Evolutionary conservation across 2,329 filamentous ascomycete species (phyloP), one percentile per base, ranked within the genome.

Genomic region (Alternaria brassicicola): DNA sequence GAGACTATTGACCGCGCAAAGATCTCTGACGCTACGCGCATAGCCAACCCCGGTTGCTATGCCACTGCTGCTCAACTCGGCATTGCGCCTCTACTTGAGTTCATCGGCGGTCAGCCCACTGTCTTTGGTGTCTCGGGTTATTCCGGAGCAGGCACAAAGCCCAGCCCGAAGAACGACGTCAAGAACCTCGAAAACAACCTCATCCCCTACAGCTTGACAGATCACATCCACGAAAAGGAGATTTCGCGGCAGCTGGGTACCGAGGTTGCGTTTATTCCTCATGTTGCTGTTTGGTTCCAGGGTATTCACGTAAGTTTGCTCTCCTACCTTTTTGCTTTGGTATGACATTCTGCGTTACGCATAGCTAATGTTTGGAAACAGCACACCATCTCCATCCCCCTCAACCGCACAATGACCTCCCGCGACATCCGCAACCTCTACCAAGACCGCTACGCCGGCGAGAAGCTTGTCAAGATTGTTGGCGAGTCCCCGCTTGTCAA

Each of bases 281-380:
- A 98, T 77, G 93, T 97, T 23, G 92, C 93, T n/a, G 88, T 90
- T 13, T 98, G 93, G 94, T 98, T 98, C 86, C 90, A 96, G 74
- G 94, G 94, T 64, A 98, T 98, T 68, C 88, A 92, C 75, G 82
- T 84, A 80, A 77, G 75, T 74, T 25, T 6, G 38, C 31, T 26
- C 35, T 17, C 7, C 8, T 17, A 5, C 35, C 30, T 3, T 19
- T 19, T 28, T 13, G 9, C 1, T 13, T 26, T 17, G 25, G 3
- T 12, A 42, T 38, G 39, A 10, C 10, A n/a, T 2, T 23, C 13
- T 28, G 4, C 19, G 19, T 46, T 28, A 26, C n/a, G n/a, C n/a
- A n/a, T n/a, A n/a, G n/a, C 49, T 57, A 12, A 62, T 56, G n/a
- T 17, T 15, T 17, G 8, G 26, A 30, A 31, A 80, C 45, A 85